Conservation (phyloP, 495 filamentous ascomycete species). For the Pyrenula massariospora region DNA sequence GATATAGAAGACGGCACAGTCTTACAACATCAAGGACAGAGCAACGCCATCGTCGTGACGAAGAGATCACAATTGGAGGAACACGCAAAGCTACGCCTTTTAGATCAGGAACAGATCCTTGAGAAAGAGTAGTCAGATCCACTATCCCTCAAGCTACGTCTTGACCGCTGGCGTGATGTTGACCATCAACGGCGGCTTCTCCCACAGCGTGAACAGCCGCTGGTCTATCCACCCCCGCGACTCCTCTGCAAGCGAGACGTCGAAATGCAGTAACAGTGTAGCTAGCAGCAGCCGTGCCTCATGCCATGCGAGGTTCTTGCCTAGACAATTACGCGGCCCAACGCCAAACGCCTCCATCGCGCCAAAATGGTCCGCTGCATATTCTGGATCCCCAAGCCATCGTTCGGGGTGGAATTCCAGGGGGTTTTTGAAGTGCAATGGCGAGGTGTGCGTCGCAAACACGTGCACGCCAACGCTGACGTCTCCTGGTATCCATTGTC, state of each 20-base stretch:
- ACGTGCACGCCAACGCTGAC: slow-evolving; percentile 21
- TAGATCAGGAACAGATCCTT: no score
- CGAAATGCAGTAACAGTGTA: slow-evolving; percentile 40
- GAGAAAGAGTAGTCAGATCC: no score
- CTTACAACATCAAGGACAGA: no score
- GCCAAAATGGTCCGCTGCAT: slow-evolving; percentile 21
- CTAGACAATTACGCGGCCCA: slow-evolving; percentile 30
- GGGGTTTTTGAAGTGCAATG: slow-evolving; percentile 22
- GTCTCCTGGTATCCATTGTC: slow-evolving; percentile 4
- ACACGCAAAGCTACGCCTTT: no score
- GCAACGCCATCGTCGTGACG: no score
- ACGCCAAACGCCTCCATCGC: slow-evolving; percentile 29
- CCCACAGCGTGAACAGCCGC: slow-evolving; percentile 29
- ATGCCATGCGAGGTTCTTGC: slow-evolving; percentile 37
- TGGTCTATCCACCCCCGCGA: slow-evolving; percentile 27
- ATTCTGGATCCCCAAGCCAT: slow-evolving; percentile 25
- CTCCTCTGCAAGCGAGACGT: slow-evolving; percentile 26
- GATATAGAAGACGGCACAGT: no score
- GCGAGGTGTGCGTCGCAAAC: slow-evolving; percentile 25
- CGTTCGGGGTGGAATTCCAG: slow-evolving; percentile 30
- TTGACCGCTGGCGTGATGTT: no score
- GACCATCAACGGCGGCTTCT: slow-evolving; percentile 28
- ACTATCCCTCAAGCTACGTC: no score
- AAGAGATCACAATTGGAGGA: no score
- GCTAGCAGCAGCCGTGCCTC: slow-evolving; percentile 42